These are phyloP conservation scores for Aspergillus pseudonomiae DNA, from an alignment of 2,329 filamentous ascomycete genomes.

Conservation along the genomic window DNA sequence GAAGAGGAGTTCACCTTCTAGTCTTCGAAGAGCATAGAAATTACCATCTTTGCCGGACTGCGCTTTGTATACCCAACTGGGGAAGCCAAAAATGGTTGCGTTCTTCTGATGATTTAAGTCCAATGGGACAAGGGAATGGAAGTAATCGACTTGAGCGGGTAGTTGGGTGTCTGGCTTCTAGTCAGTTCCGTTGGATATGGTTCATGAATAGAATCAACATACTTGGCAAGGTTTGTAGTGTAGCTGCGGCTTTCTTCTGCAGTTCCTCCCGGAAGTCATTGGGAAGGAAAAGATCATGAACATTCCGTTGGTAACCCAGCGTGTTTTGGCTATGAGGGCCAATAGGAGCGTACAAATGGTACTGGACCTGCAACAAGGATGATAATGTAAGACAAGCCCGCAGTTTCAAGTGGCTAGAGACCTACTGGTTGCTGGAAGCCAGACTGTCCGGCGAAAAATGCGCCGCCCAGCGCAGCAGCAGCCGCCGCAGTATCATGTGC, in stretches of 20 bases:
- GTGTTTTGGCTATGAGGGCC: constrained; percentile 82
- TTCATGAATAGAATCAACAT: constrained; percentile 33
- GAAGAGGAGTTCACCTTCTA: constrained; percentile 64
- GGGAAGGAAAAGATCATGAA: constrained; percentile 89
- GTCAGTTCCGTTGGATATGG: not conserved
- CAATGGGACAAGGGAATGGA: constrained; percentile 87
- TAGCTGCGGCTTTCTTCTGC: constrained; percentile 84
- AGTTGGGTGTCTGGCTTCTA: constrained; percentile 64
- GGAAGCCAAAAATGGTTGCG: constrained; percentile 78
- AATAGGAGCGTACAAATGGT: constrained; percentile 89
- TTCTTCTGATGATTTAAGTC: constrained; percentile 81
- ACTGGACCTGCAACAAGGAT: constrained; percentile 65
- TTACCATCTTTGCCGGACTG: constrained; percentile 85
- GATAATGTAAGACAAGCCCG: constrained; percentile 2
- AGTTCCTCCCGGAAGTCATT: constrained; percentile 85
- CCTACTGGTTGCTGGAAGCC: constrained; percentile 67
- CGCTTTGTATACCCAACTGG: constrained; percentile 95
- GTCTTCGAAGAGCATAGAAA: constrained; percentile 80
- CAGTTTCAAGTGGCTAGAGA: not conserved
- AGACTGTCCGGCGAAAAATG: constrained; percentile 66
- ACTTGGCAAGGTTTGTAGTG: constrained; percentile 82
- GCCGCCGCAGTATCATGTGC: constrained; percentile 65
- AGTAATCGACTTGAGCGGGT: constrained; percentile 77
- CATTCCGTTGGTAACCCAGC: constrained; percentile 79
- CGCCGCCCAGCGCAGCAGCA: constrained; percentile 56